Conservation (phyloP, 306 rosid genomes). For the Dryas drummondii region DNA sequence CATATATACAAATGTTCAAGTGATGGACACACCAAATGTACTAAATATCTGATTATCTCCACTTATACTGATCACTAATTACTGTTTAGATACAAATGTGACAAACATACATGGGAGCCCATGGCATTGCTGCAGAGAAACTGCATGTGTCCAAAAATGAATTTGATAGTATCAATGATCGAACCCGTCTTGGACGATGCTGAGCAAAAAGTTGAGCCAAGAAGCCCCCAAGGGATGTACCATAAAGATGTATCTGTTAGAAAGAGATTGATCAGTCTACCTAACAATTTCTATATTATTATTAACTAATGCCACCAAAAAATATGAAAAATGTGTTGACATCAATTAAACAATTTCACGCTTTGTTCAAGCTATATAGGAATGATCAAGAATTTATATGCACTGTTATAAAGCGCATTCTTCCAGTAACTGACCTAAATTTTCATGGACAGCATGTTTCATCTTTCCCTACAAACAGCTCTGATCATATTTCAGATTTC, state of each 20-base stretch:
- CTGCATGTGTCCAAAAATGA: constrained; percentile 80
- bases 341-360: neutral
- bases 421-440: neutral
- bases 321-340: neutral
- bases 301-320: constrained; percentile 9
- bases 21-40: neutral
- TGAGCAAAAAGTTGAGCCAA: constrained; percentile 98
- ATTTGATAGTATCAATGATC: constrained; percentile 85
- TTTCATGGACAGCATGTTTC: neutral
- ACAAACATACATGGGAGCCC: constrained; percentile 87
- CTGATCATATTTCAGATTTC: neutral
- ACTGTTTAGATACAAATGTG: constrained; percentile 23
- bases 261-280: constrained; percentile 27
- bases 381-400: neutral
- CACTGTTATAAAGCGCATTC: neutral
- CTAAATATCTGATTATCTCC: constrained; percentile 8
- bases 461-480: neutral
- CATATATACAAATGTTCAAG: neutral
- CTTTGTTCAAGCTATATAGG: neutral
- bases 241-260: constrained; percentile 92
- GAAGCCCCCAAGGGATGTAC: constrained; percentile 98
- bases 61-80: neutral
- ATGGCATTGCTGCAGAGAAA: constrained; percentile 91
- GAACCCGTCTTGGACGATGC: constrained; percentile 93
- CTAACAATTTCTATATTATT: constrained; percentile 16